phyloP scores from a whole-genome alignment of 2,329 filamentous ascomycete species.

The Xylariaceae sp. region DNA sequence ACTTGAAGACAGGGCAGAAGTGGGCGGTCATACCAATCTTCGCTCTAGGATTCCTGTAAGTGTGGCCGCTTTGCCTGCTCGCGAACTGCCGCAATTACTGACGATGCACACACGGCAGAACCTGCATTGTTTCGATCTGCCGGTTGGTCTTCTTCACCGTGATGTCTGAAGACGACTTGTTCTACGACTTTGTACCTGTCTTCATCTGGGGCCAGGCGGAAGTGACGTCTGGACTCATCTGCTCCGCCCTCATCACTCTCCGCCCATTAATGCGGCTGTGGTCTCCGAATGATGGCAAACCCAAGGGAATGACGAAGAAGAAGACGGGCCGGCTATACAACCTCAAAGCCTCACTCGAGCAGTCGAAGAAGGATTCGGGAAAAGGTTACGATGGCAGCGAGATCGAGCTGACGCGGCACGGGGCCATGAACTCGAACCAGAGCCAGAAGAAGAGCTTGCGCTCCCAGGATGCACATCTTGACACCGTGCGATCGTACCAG shows the following conservation, averaged over 20 bases:
- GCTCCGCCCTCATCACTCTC: conserved; percentile 17
- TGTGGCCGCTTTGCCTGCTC: not conserved
- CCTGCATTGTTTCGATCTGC: not conserved
- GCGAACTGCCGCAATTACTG: not conserved
- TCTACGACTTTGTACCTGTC: conserved; percentile 10
- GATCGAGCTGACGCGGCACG: conserved; percentile 15
- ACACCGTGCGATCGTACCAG: too few relatives aligned
- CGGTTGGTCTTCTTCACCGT: conserved; percentile 5
- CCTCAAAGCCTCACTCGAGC: conserved; percentile 6
- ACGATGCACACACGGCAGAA: too few relatives aligned
- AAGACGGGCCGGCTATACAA: conserved; percentile 4
- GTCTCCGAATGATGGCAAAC: not conserved
- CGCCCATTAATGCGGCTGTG: conserved; percentile 10
- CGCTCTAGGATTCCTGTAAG: conserved; percentile 18
- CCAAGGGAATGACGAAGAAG: not conserved
- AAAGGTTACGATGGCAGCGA: conserved; percentile 12
- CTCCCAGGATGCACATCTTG: too few relatives aligned
- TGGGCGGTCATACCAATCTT: conserved; percentile 18
- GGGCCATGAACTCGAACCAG: not conserved
- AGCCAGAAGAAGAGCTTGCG: too few relatives aligned
- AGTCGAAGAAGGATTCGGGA: conserved; percentile 5
- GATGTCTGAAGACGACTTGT: conserved; percentile 10
- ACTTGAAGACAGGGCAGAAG: conserved; percentile 14
- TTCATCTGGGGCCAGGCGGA: conserved; percentile 16
- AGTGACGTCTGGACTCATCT: conserved; percentile 15